Evolutionary conservation across 2,329 filamentous ascomycete species (phyloP).

Genomic region (Neonectria coccinea): DNA sequence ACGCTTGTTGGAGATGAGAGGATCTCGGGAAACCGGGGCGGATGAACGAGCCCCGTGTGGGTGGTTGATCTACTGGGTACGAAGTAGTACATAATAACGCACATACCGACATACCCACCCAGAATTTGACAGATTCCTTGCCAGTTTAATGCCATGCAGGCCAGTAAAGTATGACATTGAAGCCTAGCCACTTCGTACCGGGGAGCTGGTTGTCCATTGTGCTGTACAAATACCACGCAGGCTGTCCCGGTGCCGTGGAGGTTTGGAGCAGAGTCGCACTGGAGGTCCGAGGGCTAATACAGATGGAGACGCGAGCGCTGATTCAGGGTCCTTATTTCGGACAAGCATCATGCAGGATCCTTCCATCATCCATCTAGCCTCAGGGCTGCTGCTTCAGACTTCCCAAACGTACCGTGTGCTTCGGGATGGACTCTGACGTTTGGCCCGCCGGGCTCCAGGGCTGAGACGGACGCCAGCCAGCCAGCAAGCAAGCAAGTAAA

Average conservation of each 20-base stretch:
- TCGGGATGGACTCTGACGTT: conserved; percentile 19
- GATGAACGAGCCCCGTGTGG: conserved; percentile 5
- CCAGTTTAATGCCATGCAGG: not conserved
- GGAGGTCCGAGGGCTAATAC: conserved; percentile 22
- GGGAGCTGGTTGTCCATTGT: not conserved
- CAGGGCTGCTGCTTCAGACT: not conserved
- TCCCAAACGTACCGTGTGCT: conserved; percentile 18
- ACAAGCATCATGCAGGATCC: conserved; percentile 30
- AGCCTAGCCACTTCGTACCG: too few species aligned
- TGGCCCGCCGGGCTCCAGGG: conserved; percentile 20
- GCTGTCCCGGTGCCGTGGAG: not conserved
- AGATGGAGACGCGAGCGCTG: conserved; percentile 16
- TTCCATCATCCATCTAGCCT: conserved; percentile 4
- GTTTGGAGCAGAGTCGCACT: not conserved
- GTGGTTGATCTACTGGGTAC: not conserved
- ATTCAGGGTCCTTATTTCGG: conserved; percentile 19
- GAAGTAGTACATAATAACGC: not conserved
- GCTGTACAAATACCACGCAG: not conserved
- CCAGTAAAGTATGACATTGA: too few species aligned
- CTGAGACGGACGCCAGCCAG: conserved; percentile 17
- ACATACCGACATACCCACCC: not conserved
- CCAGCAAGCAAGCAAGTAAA: not conserved
- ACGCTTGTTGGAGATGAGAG: conserved; percentile 13
- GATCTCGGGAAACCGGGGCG: conserved; percentile 6
- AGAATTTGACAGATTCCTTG: not conserved